Base-by-base conservation (phyloP, 306 rosid species). In the Gillenia trifoliata region DNA sequence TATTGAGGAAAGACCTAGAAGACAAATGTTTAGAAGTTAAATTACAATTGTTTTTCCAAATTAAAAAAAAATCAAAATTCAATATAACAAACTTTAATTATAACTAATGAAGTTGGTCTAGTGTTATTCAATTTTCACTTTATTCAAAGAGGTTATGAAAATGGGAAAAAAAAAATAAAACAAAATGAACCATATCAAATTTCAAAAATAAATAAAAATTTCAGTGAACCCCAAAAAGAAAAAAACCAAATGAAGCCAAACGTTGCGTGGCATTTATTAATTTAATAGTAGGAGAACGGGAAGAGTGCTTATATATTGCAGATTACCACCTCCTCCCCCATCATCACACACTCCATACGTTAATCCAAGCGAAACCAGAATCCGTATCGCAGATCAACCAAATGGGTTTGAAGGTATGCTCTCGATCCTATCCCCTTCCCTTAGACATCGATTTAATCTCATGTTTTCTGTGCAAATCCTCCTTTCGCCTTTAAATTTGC, bases 351-450 rank as follows among this genome's bases (percentile, higher is more conserved):
- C 45, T 71, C 8, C 67, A 0, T 20, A 2, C 76, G 76, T 72
- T 36, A 23, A 23, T 15, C 26, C 20, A 71, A 71, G 8, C 28
- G 26, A 10, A 47, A 55, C 36, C 75, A 60, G 20, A 26, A 59
- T 72, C 41, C 2, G 54, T 72, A 57, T 72, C 22, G 22, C 28
- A 59, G 43, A 26, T 72, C 73, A 40, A 13, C 31, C 9, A 41
- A 56, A 66, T 79, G 82, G 82, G 78, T 79, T 67, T 73, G 74
- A 66, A 73, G 82, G 82, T 73, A 61, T 40, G 12, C 64, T 59
- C n/a, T 40, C 23, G 36, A 4, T 1, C 59, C 22, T 40, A 8
- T n/a, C n/a, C 33, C 28, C 3, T 16, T 13, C 43, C 52, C 34
- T 26, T 17, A 3, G 7, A 4, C 30, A 8, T 57, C 16, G 4